These are phyloP conservation scores for Citrus maxima DNA, from an alignment of 345 rosid genomes.

Conservation along the genomic window DNA sequence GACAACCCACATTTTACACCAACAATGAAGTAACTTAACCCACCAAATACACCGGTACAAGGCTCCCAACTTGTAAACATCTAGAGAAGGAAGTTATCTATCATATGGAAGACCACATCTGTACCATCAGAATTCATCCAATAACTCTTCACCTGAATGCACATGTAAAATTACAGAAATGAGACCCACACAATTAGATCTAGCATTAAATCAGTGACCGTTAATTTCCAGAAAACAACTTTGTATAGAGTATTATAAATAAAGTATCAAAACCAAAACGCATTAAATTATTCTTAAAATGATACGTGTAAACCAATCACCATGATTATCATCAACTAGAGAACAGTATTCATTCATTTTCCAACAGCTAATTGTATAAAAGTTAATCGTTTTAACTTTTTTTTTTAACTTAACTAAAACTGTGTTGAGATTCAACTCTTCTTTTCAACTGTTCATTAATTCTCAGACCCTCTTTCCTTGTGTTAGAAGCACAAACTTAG, in stretches of 20 bases:
- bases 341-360: background rate
- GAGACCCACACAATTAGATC: background rate
- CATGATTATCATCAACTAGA: background rate
- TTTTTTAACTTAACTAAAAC: background rate
- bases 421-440: background rate
- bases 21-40: conserved; percentile 17
- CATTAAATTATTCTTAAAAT: background rate
- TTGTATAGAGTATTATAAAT: background rate
- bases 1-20: conserved; percentile 15
- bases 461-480: background rate
- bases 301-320: background rate
- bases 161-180: background rate
- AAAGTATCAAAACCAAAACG: background rate
- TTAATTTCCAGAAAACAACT: background rate
- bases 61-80: background rate
- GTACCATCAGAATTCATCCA: conserved; percentile 94
- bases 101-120: conserved; percentile 87
- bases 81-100: conserved; percentile 79
- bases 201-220: background rate
- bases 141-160: conserved; percentile 75
- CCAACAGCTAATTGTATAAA: background rate
- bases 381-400: background rate
- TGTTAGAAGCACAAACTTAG: background rate
- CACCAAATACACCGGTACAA: background rate
- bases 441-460: background rate